phyloP scores from a whole-genome alignment of 2,329 filamentous ascomycete species.

The Ophiostoma quercus region DNA sequence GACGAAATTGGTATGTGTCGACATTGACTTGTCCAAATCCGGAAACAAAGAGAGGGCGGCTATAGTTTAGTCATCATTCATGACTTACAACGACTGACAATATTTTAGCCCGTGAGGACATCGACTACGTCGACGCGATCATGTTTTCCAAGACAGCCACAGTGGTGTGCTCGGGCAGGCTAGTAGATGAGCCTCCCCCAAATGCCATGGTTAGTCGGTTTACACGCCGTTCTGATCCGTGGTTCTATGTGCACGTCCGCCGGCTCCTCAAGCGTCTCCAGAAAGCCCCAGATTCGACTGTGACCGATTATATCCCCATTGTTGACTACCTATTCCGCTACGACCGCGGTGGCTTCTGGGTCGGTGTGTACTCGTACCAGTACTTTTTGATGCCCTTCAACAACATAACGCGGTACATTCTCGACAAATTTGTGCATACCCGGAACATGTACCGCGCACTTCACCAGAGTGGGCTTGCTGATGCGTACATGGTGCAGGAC shows the following conservation, averaged over 20 bases:
- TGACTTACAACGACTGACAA: not conserved
- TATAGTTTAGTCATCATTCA: not conserved
- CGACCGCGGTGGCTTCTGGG: constrained; percentile 66
- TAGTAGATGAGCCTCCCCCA: constrained; percentile 45
- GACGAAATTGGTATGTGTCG: constrained; percentile 28
- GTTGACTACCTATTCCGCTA: constrained; percentile 66
- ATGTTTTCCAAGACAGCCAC: constrained; percentile 52
- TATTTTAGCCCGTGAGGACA: not conserved
- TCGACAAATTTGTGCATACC: constrained; percentile 59
- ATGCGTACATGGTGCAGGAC: constrained; percentile 61
- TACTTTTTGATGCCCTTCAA: constrained; percentile 60
- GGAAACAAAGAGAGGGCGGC: not conserved
- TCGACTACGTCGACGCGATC: constrained; percentile 65
- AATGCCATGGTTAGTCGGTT: constrained; percentile 43
- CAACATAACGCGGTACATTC: constrained; percentile 53
- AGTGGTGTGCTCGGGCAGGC: constrained; percentile 56
- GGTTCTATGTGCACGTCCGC: constrained; percentile 67
- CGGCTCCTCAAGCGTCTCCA: constrained; percentile 35
- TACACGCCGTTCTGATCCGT: constrained; percentile 57
- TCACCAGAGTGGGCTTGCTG: constrained; percentile 55
- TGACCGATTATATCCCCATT: constrained; percentile 51
- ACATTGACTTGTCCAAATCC: not conserved
- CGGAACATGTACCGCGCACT: constrained; percentile 61
- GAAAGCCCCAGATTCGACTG: constrained; percentile 25
- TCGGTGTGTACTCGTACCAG: constrained; percentile 54